Evolutionary conservation across 2,329 filamentous ascomycete species (phyloP).

Genomic region (Colletotrichum plurivorum): DNA sequence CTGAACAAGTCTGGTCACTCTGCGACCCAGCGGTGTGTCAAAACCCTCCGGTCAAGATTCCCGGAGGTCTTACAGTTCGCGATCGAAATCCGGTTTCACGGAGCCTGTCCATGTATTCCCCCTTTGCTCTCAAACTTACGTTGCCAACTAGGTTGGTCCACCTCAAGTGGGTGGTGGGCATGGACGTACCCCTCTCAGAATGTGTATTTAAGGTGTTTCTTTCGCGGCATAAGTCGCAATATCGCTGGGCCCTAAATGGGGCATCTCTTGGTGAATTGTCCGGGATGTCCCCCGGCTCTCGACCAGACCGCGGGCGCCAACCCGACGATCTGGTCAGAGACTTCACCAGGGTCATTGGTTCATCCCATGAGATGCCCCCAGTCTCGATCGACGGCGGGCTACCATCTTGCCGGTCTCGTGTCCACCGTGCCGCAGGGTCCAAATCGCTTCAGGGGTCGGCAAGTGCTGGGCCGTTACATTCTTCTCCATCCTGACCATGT

Average conservation of each 20-base stretch:
- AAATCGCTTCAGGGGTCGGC: constrained; percentile 18
- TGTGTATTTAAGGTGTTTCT: neutral
- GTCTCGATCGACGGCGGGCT: constrained; percentile 18
- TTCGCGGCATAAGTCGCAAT: constrained; percentile 22
- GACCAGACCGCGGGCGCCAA: constrained; percentile 18
- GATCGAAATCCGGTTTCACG: constrained; percentile 5
- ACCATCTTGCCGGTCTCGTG: constrained; percentile 29
- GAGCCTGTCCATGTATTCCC: neutral
- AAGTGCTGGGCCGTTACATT: constrained; percentile 23
- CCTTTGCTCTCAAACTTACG: constrained; percentile 12
- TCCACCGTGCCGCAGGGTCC: constrained; percentile 2
- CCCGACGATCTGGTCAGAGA: constrained; percentile 31
- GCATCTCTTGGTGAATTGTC: constrained; percentile 2
- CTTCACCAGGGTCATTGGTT: constrained; percentile 24
- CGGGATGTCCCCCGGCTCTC: constrained; percentile 21
- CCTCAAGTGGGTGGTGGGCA: constrained; percentile 30
- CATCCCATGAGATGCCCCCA: constrained; percentile 19
- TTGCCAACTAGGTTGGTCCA: constrained; percentile 17
- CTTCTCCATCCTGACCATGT: neutral
- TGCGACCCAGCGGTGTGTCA: neutral
- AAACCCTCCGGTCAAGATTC: neutral
- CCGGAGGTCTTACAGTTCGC: neutral
- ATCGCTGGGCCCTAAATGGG: constrained; percentile 20
- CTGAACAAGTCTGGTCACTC: neutral
- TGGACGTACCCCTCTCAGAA: constrained; percentile 5